phyloP scores from a whole-genome alignment of 805 yeast genomes.

The Yarrowia alimentaria region DNA sequence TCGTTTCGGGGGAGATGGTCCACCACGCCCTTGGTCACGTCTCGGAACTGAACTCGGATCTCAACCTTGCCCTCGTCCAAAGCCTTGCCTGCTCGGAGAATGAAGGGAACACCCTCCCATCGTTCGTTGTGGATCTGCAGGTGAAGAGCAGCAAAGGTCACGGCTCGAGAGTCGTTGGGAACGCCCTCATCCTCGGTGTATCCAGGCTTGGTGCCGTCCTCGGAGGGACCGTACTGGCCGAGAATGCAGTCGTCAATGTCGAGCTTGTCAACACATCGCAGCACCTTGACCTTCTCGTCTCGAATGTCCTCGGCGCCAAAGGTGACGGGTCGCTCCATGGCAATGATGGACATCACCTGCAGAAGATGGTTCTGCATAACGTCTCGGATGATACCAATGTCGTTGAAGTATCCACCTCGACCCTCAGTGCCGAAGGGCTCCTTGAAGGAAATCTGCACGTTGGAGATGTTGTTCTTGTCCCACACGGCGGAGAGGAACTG shows the following conservation, averaged over 20 bases:
- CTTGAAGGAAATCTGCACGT: slow-evolving; percentile 87
- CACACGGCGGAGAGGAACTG: slow-evolving; percentile 83
- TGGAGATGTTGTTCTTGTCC: slow-evolving; percentile 74
- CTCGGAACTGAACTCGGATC: slow-evolving; percentile 87
- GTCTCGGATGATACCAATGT: slow-evolving; percentile 92
- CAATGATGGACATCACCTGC: slow-evolving; percentile 84
- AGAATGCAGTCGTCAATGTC: slow-evolving; percentile 63
- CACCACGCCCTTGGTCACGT: slow-evolving; percentile 80
- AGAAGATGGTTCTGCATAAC: slow-evolving; percentile 97
- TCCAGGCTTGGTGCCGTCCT: slow-evolving; percentile 85
- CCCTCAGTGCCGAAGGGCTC: slow-evolving; percentile 99
- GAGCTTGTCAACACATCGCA: slow-evolving; percentile 74
- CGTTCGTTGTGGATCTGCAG: slow-evolving; percentile 83
- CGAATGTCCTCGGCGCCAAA: slow-evolving; percentile 89
- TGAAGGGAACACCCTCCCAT: slow-evolving; percentile 98
- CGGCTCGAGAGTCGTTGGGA: slow-evolving; percentile 73
- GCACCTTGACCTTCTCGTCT: slow-evolving; percentile 92
- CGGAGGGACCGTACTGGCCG: slow-evolving; percentile 85
- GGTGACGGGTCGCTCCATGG: slow-evolving; percentile 95
- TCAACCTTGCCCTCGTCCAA: slow-evolving; percentile 92
- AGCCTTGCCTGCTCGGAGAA: slow-evolving; percentile 97
- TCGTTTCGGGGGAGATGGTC: slow-evolving; percentile 83
- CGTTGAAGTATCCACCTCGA: slow-evolving; percentile 96
- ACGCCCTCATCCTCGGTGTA: slow-evolving; percentile 93
- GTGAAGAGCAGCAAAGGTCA: slow-evolving; percentile 86